Evolutionary conservation across 371 early-diverging fungal genomes (phyloP).

Genomic region (Smittium culicis): DNA sequence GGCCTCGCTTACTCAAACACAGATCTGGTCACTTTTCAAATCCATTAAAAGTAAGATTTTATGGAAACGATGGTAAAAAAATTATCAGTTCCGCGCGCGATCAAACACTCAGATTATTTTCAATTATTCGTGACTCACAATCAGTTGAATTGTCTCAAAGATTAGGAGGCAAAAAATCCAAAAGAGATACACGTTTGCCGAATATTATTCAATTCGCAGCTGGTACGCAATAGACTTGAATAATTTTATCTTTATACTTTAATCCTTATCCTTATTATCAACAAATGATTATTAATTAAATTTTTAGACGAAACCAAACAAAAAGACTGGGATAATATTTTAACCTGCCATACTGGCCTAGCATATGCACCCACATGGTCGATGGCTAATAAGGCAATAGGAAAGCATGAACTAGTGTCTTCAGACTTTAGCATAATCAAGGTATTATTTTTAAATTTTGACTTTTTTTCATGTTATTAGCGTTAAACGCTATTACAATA

Average conservation of each 20-base stretch:
- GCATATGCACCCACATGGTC: constrained; percentile 67
- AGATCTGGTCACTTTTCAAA: constrained; percentile 79
- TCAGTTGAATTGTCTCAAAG: constrained; percentile 74
- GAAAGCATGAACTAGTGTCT: constrained; percentile 35
- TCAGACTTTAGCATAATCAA: neutral
- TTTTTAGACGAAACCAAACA: constrained; percentile 36
- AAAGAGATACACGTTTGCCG: neutral
- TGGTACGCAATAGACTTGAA: too few relatives aligned
- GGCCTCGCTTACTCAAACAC: constrained; percentile 60
- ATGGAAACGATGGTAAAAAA: constrained; percentile 48
- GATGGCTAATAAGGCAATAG: constrained; percentile 55
- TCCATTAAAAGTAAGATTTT: constrained; percentile 61
- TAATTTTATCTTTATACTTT: too few relatives aligned
- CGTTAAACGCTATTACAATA: too few relatives aligned
- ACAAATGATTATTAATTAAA: constrained; percentile 17
- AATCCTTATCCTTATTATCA: too few relatives aligned
- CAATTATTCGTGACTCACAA: constrained; percentile 68
- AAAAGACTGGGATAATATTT: constrained; percentile 78
- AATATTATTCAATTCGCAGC: constrained; percentile 9
- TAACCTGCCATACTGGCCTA: constrained; percentile 70
- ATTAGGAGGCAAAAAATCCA: constrained; percentile 4
- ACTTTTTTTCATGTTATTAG: too few relatives aligned
- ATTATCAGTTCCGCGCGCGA: constrained; percentile 76
- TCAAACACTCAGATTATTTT: constrained; percentile 61
- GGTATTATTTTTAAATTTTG: constrained; percentile 2